A percentile compares a stretch with the other conserved stretches of the same genome.
Evolutionary conservation across 2,329 filamentous ascomycete species (phyloP).

Genomic region (Aplosporella prunicola): DNA sequence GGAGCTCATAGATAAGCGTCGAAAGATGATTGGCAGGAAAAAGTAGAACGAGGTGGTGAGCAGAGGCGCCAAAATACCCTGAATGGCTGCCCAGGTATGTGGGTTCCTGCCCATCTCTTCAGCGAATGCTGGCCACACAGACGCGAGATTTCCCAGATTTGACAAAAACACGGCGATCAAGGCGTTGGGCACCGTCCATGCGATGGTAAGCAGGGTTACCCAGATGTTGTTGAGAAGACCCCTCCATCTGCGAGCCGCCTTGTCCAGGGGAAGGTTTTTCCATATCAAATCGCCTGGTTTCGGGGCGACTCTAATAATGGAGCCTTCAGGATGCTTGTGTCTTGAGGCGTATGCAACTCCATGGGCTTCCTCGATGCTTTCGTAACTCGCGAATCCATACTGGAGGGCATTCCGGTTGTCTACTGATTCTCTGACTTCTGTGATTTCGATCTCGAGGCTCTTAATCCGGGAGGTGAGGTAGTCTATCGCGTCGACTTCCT

Average conservation of each 20-base stretch:
- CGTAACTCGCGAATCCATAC: slow-evolving; percentile 91
- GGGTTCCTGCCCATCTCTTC: slow-evolving; percentile 52
- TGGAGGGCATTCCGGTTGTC: slow-evolving; percentile 82
- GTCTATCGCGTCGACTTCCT: slow-evolving; percentile 86
- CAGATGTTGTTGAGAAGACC: slow-evolving; percentile 74
- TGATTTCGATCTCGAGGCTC: slow-evolving; percentile 73
- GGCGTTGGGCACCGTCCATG: slow-evolving; percentile 89
- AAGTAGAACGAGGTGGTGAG: slow-evolving; percentile 82
- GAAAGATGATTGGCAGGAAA: slow-evolving; percentile 81
- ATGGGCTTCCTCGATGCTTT: slow-evolving; percentile 80
- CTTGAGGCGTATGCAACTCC: slow-evolving; percentile 73
- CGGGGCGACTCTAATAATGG: slow-evolving; percentile 69
- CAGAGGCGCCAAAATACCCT: slow-evolving; percentile 84
- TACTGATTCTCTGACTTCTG: slow-evolving; percentile 68
- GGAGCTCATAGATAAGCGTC: slow-evolving; percentile 69
- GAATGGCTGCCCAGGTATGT: slow-evolving; percentile 72
- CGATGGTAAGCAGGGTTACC: slow-evolving; percentile 67
- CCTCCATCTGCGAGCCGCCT: slow-evolving; percentile 59
- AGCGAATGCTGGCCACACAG: slow-evolving; percentile 70
- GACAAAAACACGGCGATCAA: slow-evolving; percentile 90
- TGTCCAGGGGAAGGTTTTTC: slow-evolving; percentile 75
- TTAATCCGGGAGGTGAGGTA: slow-evolving; percentile 81
- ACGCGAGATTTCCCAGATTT: slow-evolving; percentile 70
- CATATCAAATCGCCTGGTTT: slow-evolving; percentile 89
- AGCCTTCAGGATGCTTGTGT: slow-evolving; percentile 70